Evolutionary conservation across 2,329 filamentous ascomycete genomes (phyloP), one percentile per base, ranked within the genome.

Genomic region (Colletotrichum melonis): DNA sequence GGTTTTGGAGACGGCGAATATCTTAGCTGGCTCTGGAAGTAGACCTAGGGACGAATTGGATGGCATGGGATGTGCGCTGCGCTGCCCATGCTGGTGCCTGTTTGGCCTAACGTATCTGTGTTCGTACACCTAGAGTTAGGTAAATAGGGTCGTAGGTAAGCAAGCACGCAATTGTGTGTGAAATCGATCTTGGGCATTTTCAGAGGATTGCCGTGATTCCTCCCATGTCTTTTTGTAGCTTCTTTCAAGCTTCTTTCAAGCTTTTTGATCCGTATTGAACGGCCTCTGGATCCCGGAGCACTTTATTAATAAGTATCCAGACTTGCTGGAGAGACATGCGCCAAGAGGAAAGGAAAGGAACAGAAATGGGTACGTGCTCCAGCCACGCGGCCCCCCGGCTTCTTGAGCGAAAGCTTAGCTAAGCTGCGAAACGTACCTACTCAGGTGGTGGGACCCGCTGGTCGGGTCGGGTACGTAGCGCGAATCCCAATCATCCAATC

Each of bases 341-440:
- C 52, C 19, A 65, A n/a, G 16, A 14, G 9, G 62, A 32, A 64
- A 11, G 16, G 5, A 16, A 55, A 46, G 19, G 42, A n/a, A n/a
- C 16, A 4, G 35, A n/a, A 46, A 6, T 2, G 14, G 38, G 38
- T 42, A 42, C 38, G 38, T 42, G n/a, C 42, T 49, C 7, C 2
- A 19, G 22, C 52, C 52, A 56, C 52, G 63, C 63, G 63, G 52
- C 32, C 52, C 59, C 63, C 52, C 30, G 49, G 49, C 52, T 28
- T 24, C 52, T 55, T 8, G 11, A 14, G 22, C 12, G 26, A 28
- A 55, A 55, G 22, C 22, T 28, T 55, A 24, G 26, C 26, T 55
- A 24, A 55, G 22, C 52, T 5, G 11, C 2, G 52, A 16, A 11
- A 28, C 16, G 26, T n/a, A 28, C 14, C 14, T 5, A 14, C 35